A percentile compares a stretch with the other conserved stretches of the same genome.
Conservation (phyloP, 2,329 filamentous ascomycete genomes). For the Aspergillus intermedius region DNA sequence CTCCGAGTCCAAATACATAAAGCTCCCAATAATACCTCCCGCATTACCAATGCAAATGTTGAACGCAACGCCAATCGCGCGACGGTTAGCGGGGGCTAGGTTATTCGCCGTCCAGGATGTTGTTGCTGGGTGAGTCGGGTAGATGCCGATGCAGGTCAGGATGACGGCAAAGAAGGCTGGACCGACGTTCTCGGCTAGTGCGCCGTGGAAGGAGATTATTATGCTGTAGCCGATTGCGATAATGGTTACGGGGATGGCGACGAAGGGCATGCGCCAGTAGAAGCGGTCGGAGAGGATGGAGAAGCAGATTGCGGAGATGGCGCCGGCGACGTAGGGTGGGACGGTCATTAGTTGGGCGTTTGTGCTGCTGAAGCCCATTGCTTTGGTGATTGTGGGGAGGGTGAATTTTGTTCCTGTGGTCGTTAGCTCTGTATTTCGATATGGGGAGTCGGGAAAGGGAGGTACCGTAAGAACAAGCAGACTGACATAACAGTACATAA, state of each 20-base stretch:
- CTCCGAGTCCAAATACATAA: conserved; percentile 18
- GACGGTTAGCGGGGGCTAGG: conserved; percentile 15
- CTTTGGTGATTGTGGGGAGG: conserved; percentile 32
- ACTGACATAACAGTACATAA: conserved; percentile 22
- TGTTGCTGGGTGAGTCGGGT: conserved; percentile 19
- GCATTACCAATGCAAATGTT: conserved; percentile 18
- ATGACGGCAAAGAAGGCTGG: conserved; percentile 19
- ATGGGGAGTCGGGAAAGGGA: conserved; percentile 2
- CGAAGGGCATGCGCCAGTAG: conserved; percentile 21
- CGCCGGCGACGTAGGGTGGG: conserved; percentile 21
- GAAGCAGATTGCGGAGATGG: conserved; percentile 18
- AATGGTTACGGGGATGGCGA: conserved; percentile 11
- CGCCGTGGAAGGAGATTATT: conserved; percentile 17
- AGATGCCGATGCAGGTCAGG: conserved; percentile 17
- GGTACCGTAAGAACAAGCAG: conserved; percentile 16
- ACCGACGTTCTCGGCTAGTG: conserved; percentile 13
- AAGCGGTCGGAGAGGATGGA: conserved; percentile 16
- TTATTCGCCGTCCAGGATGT: conserved; percentile 22
- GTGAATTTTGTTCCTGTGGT: conserved; percentile 30
- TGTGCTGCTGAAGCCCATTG: conserved; percentile 29
- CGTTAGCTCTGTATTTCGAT: background rate
- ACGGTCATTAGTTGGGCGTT: conserved; percentile 28
- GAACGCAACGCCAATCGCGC: conserved; percentile 16
- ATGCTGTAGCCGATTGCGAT: conserved; percentile 13
- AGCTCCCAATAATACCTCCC: conserved; percentile 19